Evolutionary conservation across 352 stramenopile species (phyloP).

Genomic region (Phytophthora capsici): DNA sequence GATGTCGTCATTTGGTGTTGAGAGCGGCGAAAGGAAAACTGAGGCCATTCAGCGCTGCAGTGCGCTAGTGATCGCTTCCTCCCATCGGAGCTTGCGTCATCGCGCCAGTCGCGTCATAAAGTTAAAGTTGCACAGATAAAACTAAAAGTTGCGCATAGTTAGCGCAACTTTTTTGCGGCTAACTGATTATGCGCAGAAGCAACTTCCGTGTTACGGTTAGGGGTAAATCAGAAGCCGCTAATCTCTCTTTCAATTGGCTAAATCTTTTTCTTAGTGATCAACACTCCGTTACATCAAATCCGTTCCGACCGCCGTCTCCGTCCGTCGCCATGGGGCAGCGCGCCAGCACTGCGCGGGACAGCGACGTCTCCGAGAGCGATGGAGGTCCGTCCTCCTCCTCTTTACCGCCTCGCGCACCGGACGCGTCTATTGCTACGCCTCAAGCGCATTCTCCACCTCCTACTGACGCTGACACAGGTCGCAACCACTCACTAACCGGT

Average conservation of each 20-base stretch:
- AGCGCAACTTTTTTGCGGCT: too few species aligned
- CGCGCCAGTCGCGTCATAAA: slow-evolving; percentile 13
- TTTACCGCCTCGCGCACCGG: not conserved
- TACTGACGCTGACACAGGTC: not conserved
- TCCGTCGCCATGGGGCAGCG: slow-evolving; percentile 43
- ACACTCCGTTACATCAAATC: too few species aligned
- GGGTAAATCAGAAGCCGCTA: too few species aligned
- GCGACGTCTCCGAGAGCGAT: slow-evolving; percentile 21
- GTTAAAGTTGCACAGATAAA: too few species aligned
- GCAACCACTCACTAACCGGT: too few species aligned
- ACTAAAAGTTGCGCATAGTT: too few species aligned
- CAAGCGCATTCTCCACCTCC: not conserved
- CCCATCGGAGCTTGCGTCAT: slow-evolving; percentile 20
- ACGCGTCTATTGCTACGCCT: not conserved
- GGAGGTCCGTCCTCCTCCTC: not conserved
- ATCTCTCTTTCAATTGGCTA: too few species aligned
- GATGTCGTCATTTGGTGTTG: slow-evolving; percentile 12
- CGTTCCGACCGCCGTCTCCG: not conserved
- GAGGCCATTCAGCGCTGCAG: not conserved
- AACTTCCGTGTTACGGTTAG: too few species aligned
- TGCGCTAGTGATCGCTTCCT: not conserved
- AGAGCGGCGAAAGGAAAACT: slow-evolving; percentile 6
- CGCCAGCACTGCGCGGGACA: slow-evolving; percentile 34
- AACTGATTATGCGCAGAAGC: too few species aligned
- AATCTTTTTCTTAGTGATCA: too few species aligned